Evolutionary conservation across 768 basidiomycete species (phyloP), one percentile per base, ranked within the genome.

Genomic region (Tylopilus vinaceipallidus): DNA sequence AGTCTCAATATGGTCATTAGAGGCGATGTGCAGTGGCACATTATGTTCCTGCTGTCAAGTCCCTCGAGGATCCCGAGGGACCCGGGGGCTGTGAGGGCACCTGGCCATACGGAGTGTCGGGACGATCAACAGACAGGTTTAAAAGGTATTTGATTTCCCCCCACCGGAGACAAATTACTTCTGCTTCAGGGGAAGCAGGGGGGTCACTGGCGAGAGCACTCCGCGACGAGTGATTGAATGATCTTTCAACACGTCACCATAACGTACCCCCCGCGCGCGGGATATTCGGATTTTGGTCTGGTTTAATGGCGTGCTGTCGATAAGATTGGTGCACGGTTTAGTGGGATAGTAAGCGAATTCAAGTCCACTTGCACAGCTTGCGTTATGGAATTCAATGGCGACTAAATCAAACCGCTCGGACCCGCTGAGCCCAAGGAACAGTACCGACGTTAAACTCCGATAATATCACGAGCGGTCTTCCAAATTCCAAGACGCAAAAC

Each of bases 11-110:
- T 43, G 42, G 43, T 24, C 48, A 51, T 45, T 32, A 33, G 32
- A 41, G 36, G 39, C 17, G 33, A 44, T 48, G 35, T 33, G 33
- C n/a, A n/a, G n/a, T n/a, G n/a, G n/a, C n/a, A 26, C 20, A 39
- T 16, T 24, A 20, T 24, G 42, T 53, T 40, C 58, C 45, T 65
- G 45, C 32, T 20, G 37, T 42, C 34, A 54, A 47, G 16, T 47
- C 37, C 42, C 27, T 48, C 37, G 45, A 49, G 29, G 30, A 46
- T 43, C 49, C 42, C 36, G 49, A 45, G 36, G 34, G 29, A 16
- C 37, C 42, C 41, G 40, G 39, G 27, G 48, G 52, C 50, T 49
- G 48, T 51, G 37, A 49, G 22, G 14, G 35, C 24, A 19, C 26
- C 41, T 24, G 6, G 40, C 32, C 36, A 19, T 40, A 30, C 20